Conservation (phyloP, 1,284 basidiomycete genomes). For the Pyrrhoderma lamaoense region DNA sequence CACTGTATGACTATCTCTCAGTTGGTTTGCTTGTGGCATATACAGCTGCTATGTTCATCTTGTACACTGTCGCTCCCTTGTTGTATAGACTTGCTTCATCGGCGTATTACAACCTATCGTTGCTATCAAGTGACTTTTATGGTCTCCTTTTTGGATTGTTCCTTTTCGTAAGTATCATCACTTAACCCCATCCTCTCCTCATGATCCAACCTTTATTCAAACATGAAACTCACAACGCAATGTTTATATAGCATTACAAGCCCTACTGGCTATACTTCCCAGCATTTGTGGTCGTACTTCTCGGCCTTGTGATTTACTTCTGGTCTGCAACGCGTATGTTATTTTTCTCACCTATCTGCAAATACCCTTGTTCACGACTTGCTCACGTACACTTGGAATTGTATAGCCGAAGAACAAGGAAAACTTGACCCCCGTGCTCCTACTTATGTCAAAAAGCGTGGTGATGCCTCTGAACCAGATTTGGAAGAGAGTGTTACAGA, state of each 20-base stretch:
- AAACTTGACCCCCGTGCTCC: conserved; percentile 54
- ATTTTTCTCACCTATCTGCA: neutral
- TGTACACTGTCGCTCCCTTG: conserved; percentile 80
- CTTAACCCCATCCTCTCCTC: too few species aligned
- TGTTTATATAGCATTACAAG: conserved; percentile 55
- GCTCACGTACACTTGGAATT: neutral
- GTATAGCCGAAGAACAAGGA: conserved; percentile 69
- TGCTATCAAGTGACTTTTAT: conserved; percentile 81
- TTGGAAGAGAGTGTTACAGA: conserved; percentile 18
- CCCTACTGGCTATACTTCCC: conserved; percentile 83
- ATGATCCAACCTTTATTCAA: conserved; percentile 4
- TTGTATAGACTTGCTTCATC: conserved; percentile 79
- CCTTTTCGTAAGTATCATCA: conserved; percentile 18
- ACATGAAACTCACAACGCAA: conserved; percentile 5
- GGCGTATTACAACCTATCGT: conserved; percentile 74
- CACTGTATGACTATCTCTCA: conserved; percentile 29
- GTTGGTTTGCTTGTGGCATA: conserved; percentile 68
- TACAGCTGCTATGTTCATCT: conserved; percentile 71
- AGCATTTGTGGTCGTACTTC: conserved; percentile 59
- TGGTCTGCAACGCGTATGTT: conserved; percentile 72
- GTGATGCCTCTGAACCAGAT: conserved; percentile 12
- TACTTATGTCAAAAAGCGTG: conserved; percentile 42
- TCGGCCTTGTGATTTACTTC: conserved; percentile 75
- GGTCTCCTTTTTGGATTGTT: conserved; percentile 70
- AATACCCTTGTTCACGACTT: conserved; percentile 6